A percentile compares a stretch with the other conserved stretches of the same genome.
phyloP scores from a whole-genome alignment of 768 basidiomycete genomes.

The Crassisporium funariophilum region DNA sequence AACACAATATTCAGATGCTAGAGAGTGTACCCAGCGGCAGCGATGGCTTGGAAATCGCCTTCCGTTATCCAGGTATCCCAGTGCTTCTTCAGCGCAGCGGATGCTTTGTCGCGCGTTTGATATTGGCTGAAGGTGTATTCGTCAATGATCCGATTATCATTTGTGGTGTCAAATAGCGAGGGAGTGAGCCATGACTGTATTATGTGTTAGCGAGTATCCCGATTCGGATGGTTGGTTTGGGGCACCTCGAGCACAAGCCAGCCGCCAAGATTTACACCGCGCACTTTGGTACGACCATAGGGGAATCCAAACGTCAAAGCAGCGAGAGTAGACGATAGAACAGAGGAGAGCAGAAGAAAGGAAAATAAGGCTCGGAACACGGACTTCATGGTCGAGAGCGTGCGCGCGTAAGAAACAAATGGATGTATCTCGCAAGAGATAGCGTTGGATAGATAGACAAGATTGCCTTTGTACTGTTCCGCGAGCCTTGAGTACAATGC shows the following conservation, averaged over 20 bases:
- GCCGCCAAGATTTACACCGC: constrained; percentile 17
- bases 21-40: constrained; percentile 65
- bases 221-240: not conserved
- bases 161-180: constrained; percentile 67
- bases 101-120: constrained; percentile 52
- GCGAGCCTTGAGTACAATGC: too few relatives aligned
- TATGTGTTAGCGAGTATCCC: not conserved
- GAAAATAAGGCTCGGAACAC: too few relatives aligned
- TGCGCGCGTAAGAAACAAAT: too few relatives aligned
- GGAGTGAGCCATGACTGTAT: constrained; percentile 38
- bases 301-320: constrained; percentile 11
- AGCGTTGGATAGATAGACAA: not conserved
- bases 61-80: constrained; percentile 86
- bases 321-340: constrained; percentile 6
- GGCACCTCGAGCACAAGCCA: constrained; percentile 16
- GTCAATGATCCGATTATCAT: constrained; percentile 62
- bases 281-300: constrained; percentile 15
- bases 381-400: too few relatives aligned
- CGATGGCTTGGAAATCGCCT: constrained; percentile 70
- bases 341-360: too few relatives aligned
- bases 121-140: constrained; percentile 76
- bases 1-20: not conserved
- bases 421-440: too few relatives aligned
- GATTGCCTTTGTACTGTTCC: not conserved
- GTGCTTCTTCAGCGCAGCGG: constrained; percentile 52